Conservation (phyloP, 225 moss, liverwort and hornwort species). For the Neckera pumila region DNA sequence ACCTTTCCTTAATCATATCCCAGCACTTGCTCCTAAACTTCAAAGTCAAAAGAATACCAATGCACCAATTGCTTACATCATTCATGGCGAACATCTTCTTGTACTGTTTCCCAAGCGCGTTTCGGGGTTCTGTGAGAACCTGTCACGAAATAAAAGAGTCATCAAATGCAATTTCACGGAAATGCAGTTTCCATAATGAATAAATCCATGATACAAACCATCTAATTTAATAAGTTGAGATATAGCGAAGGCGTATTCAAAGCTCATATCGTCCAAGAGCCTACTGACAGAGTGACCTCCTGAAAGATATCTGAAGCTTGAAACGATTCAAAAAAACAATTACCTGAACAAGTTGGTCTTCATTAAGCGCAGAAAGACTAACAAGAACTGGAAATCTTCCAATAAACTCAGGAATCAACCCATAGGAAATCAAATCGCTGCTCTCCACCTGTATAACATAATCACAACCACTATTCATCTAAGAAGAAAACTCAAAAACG, state of each 20-base stretch:
- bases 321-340: neutral
- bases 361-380: slow-evolving; percentile 84
- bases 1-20: neutral
- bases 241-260: neutral
- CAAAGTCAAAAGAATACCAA: neutral
- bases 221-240: neutral
- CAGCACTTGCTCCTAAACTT: neutral
- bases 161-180: neutral
- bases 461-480: neutral
- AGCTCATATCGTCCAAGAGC: neutral
- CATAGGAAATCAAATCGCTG: slow-evolving; percentile 96
- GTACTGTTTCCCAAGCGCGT: slow-evolving; percentile 98
- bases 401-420: slow-evolving; percentile 97
- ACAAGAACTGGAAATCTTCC: slow-evolving; percentile 97
- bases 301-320: neutral
- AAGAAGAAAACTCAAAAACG: neutral
- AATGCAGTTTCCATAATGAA: neutral
- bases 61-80: slow-evolving; percentile 38
- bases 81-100: slow-evolving; percentile 99
- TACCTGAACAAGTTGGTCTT: slow-evolving; percentile 99
- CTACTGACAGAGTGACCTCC: neutral
- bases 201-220: neutral
- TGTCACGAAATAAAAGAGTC: slow-evolving; percentile 7
- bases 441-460: slow-evolving; percentile 71
- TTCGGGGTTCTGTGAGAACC: slow-evolving; percentile 94